Base-by-base conservation (phyloP, 2,329 filamentous ascomycete species). In the Hypoxylon sp. region DNA sequence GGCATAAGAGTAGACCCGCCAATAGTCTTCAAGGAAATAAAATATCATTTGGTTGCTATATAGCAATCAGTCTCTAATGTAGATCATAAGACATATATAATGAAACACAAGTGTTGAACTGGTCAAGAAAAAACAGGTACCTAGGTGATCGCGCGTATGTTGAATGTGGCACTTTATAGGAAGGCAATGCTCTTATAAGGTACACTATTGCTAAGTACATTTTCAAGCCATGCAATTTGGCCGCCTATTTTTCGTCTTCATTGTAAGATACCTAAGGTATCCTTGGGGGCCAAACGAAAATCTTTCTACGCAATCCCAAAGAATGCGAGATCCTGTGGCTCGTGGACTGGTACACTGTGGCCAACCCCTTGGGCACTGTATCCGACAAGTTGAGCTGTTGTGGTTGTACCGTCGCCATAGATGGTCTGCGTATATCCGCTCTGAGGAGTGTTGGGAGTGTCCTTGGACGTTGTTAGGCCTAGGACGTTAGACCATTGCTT, bases 401-500 rank as follows among this genome's bases (percentile, higher is more conserved):
- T 67, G 2, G 78, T 68, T 14, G 62, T 73, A 34, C 75, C 75
- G 2, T 74, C 70, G 5, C 79, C 79, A 67, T 79, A 81, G 50
- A 81, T 78, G 43, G 77, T 78, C 74, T 77, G 75, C 11, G 80
- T 81, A 67, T 80, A 82, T 5, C 68, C 75, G 48, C 75, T 74
- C 61, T 77, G 72, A 1, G 80, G 80, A 17, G 73, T 78, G 65
- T 79, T 76, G 46, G 74, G 34, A 60, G 57, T 61, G 46, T 78
- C 68, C 56, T 75, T 76, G 60, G 77, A 74, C 34, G 72, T 73
- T 65, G 69, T 75, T 34, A 76, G 70, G 9, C 81, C 81, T 21
- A 83, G 77, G 5, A 87, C 83, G 46, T 82, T 79, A 14, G 80
- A 80, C 82, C 82, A 84, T 68, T 84, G 78, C 74, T 84, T 83